These are phyloP conservation scores for Clarireedia paspali DNA, from an alignment of 2,329 filamentous ascomycete species.

Conservation along the genomic window DNA sequence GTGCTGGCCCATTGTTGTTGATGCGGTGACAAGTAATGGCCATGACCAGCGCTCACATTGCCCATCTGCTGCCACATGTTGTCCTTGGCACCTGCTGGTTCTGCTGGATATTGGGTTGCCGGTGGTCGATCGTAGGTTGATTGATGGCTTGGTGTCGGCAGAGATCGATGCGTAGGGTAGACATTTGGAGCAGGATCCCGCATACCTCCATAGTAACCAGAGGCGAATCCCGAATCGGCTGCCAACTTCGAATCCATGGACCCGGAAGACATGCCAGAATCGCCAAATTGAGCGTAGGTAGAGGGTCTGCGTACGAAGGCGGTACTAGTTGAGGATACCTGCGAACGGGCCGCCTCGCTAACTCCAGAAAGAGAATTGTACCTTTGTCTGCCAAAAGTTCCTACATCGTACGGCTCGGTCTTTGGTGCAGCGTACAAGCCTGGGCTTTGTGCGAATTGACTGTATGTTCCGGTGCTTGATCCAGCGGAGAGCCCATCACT, in stretches of 20 bases:
- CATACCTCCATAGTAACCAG: conserved; percentile 17
- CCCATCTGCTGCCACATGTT: conserved; percentile 14
- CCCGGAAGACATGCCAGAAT: conserved; percentile 19
- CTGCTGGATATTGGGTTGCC: not conserved
- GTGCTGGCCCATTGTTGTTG: conserved; percentile 26
- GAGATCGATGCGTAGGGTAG: not conserved
- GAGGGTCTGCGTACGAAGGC: conserved; percentile 16
- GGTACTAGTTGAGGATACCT: conserved; percentile 4
- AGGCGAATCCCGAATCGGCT: conserved; percentile 23
- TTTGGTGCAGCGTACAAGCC: conserved; percentile 21
- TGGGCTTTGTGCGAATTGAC: conserved; percentile 18
- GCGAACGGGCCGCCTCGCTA: too few species aligned
- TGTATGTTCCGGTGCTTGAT: conserved; percentile 12
- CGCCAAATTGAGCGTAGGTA: conserved; percentile 15
- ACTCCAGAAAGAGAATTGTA: conserved; percentile 19
- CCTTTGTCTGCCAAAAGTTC: conserved; percentile 16
- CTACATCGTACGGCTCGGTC: conserved; percentile 20
- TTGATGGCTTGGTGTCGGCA: not conserved
- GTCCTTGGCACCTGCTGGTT: not conserved
- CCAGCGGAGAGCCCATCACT: conserved; percentile 12
- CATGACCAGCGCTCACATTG: conserved; percentile 24
- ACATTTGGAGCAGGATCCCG: conserved; percentile 11
- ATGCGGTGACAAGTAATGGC: conserved; percentile 20
- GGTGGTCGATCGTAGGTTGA: not conserved
- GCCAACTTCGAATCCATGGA: conserved; percentile 24